phyloP scores from a whole-genome alignment of 805 yeast genomes.

The Saccharomycopsis lassenensis region DNA sequence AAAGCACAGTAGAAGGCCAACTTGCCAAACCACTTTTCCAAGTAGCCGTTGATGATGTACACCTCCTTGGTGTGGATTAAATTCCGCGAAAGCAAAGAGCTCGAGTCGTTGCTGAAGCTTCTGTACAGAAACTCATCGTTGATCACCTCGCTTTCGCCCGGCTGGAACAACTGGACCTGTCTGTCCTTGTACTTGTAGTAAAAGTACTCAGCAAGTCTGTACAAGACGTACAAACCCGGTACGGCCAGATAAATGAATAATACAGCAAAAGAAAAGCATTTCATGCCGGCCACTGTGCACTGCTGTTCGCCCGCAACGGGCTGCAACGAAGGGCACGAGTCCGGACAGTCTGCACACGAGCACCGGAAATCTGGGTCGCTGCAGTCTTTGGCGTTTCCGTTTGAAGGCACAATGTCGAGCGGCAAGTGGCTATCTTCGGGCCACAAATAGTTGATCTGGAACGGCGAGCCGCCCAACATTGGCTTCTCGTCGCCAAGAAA shows the following conservation, averaged over 20 bases:
- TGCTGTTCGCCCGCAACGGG: conserved; percentile 23
- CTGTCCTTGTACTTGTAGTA: conserved; percentile 19
- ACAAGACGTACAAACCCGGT: conserved; percentile 20
- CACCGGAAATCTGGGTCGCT: conserved; percentile 45
- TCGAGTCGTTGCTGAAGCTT: conserved; percentile 24
- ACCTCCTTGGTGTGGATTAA: conserved; percentile 23
- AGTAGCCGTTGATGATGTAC: conserved; percentile 36
- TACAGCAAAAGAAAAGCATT: conserved; percentile 64
- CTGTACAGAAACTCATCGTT: conserved; percentile 20
- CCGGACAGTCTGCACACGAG: conserved; percentile 85
- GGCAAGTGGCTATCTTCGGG: conserved; percentile 24
- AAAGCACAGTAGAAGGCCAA: conserved; percentile 51
- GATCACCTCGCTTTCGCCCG: conserved; percentile 31
- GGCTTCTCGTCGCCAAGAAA: conserved; percentile 95
- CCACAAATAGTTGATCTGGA: conserved; percentile 74
- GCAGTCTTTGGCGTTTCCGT: conserved; percentile 33
- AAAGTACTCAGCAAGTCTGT: conserved; percentile 19
- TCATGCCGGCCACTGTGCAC: conserved; percentile 52
- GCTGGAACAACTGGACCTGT: conserved; percentile 22
- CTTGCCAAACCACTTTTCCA: conserved; percentile 37
- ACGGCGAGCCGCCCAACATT: conserved; percentile 87
- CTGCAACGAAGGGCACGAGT: conserved; percentile 63
- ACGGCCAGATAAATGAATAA: conserved; percentile 35
- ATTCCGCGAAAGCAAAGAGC: conserved; percentile 18
- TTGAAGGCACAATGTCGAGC: conserved; percentile 24